phyloP scores from a whole-genome alignment of 495 filamentous ascomycete genomes.

The Daldinia grandis region DNA sequence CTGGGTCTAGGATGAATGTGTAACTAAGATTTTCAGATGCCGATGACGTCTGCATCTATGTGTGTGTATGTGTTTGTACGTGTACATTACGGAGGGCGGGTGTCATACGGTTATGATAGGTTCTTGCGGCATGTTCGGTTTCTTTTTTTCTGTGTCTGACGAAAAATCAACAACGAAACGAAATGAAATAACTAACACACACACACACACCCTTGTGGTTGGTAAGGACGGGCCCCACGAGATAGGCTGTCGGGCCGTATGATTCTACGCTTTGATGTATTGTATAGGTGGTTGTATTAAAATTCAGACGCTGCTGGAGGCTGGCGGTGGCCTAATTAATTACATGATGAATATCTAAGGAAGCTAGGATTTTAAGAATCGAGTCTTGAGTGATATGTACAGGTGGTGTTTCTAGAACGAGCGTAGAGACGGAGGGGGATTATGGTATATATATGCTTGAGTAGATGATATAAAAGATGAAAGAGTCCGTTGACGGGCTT shows the following conservation, averaged over 20 bases:
- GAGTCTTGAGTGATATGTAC: not conserved
- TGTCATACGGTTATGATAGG: not conserved
- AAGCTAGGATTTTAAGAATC: not conserved
- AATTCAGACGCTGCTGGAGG: not conserved
- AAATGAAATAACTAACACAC: not conserved
- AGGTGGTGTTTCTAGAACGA: not conserved
- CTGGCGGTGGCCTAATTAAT: not conserved
- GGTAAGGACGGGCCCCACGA: not conserved
- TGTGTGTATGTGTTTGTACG: slow-evolving; percentile 5
- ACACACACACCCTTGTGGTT: not conserved
- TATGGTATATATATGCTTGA: too few species aligned
- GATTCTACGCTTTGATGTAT: slow-evolving; percentile 1
- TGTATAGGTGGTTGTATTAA: slow-evolving; percentile 1
- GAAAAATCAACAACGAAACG: not conserved
- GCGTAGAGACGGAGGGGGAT: too few species aligned
- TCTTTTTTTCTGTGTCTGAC: not conserved
- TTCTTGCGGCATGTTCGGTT: not conserved
- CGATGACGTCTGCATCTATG: not conserved
- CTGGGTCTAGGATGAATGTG: not conserved
- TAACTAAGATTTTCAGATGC: not conserved
- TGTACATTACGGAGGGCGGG: not conserved
- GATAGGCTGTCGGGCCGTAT: not conserved
- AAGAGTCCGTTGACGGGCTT: too few species aligned
- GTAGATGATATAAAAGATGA: too few species aligned
- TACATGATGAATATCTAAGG: not conserved